Evolutionary conservation across 192 early-diverging fungal genomes (phyloP), one percentile per base, ranked within the genome.

Genomic region (Backusella sp.): DNA sequence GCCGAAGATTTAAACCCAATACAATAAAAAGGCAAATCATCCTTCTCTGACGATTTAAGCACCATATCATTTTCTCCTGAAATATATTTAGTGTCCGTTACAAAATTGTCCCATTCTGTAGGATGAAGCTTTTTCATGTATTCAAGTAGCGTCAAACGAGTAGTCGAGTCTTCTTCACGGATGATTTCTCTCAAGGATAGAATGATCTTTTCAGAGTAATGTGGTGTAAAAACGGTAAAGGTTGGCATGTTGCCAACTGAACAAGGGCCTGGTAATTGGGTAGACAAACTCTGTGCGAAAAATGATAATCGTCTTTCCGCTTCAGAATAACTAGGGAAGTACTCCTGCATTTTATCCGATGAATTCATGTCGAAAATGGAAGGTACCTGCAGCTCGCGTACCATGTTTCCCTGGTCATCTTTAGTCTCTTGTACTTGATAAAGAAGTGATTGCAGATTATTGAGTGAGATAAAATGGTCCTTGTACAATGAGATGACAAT

Each of bases 51-150:
- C 19, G 66, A 34, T 26, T 70, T 70, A 14, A 28, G 59, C 19
- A 69, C 35, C 23, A 69, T 34, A 3, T 75, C 52, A 42, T 42
- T 56, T 73, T 91, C 90, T 79, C 90, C 88, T 12, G 87, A 88
- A 76, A 91, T 70, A 30, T 90, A 87, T 83, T 89, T 92, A 78
- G 88, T 90, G 49, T 93, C 91, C 82, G 89, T 88, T 74, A 91
- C 92, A 86, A 93, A 93, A 81, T 93, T 91, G 46, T 91, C 87
- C 92, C 92, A 93, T 79, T 93, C 92, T 36, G 84, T 86, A 6
- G 84, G 82, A 66, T 91, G 90, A 52, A 91, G 80, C 2, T 86
- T 85, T 75, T 92, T 90, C 53, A 90, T 83, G 44, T 91, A 92
- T 78, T 92, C 91, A 44, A 92, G 82, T 30, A 92, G 77, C 19